These are phyloP conservation scores for Monosporascus sp. DNA, from an alignment of 2,329 filamentous ascomycete genomes.

Conservation along the genomic window DNA sequence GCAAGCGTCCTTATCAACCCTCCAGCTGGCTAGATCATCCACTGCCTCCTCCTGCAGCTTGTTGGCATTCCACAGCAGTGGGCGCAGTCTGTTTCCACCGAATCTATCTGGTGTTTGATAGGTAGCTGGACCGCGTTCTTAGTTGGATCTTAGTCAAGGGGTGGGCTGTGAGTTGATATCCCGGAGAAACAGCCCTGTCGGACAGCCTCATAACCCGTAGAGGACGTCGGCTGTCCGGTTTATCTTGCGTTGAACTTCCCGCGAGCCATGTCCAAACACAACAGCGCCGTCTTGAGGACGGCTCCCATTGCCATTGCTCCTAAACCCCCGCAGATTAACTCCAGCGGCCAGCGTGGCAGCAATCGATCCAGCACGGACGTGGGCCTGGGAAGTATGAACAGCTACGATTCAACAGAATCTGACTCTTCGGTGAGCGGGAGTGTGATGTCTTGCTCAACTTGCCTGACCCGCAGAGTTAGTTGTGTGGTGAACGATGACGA, in stretches of 20 bases:
- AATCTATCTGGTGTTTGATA: constrained; percentile 4
- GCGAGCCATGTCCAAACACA: constrained; percentile 48
- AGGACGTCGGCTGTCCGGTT: constrained; percentile 8
- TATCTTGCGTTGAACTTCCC: constrained; percentile 21
- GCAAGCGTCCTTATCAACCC: neutral
- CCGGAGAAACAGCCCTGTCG: constrained; percentile 5
- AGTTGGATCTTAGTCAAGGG: constrained; percentile 5
- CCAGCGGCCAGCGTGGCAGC: constrained; percentile 41
- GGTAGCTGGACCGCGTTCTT: constrained; percentile 10
- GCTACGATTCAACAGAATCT: constrained; percentile 48
- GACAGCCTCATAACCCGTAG: constrained; percentile 20
- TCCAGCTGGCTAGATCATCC: neutral
- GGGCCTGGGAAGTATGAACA: constrained; percentile 46
- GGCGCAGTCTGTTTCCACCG: neutral
- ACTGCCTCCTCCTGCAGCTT: neutral
- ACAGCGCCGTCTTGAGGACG: constrained; percentile 49
- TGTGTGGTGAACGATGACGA: constrained; percentile 74
- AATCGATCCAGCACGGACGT: constrained; percentile 40
- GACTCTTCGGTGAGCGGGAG: constrained; percentile 36
- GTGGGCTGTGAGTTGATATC: constrained; percentile 11
- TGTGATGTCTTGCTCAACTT: constrained; percentile 64
- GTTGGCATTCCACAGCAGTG: neutral
- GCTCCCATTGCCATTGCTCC: constrained; percentile 63
- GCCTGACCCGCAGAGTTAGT: constrained; percentile 66
- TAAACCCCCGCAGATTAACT: constrained; percentile 46